A percentile compares a stretch with the other conserved stretches of the same genome.
Conservation (phyloP, 2,329 filamentous ascomycete genomes). For the Escovopsis sp. region DNA sequence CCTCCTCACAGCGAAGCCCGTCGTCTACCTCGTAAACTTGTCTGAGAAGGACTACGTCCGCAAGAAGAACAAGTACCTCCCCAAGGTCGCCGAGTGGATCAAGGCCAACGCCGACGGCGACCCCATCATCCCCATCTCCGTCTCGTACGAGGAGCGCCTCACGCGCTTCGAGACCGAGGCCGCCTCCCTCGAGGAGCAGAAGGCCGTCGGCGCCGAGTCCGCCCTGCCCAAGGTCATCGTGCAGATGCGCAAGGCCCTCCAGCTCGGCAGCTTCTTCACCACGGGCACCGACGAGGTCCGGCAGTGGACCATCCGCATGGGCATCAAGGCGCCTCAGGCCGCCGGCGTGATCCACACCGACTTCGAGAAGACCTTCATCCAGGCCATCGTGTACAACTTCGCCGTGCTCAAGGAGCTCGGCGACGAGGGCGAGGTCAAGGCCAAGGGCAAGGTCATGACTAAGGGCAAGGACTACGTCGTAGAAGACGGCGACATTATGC, state of each 20-base stretch:
- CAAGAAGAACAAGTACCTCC: slow-evolving; percentile 98
- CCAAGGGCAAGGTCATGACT: slow-evolving; percentile 92
- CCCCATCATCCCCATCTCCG: slow-evolving; percentile 84
- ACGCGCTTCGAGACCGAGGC: slow-evolving; percentile 65
- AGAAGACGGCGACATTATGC: slow-evolving; percentile 65
- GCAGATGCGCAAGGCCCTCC: slow-evolving; percentile 83
- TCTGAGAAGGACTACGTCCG: slow-evolving; percentile 94
- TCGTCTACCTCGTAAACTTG: slow-evolving; percentile 92
- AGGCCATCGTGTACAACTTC: slow-evolving; percentile 90
- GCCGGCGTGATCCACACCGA: slow-evolving; percentile 97
- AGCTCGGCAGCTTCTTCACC: slow-evolving; percentile 94
- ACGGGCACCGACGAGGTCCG: slow-evolving; percentile 89
- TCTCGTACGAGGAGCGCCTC: slow-evolving; percentile 84
- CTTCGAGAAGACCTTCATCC: slow-evolving; percentile 99
- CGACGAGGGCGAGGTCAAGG: slow-evolving; percentile 76
- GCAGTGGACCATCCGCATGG: slow-evolving; percentile 94
- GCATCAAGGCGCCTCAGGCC: slow-evolving; percentile 93
- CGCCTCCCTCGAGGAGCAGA: slow-evolving; percentile 71
- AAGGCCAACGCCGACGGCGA: slow-evolving; percentile 80
- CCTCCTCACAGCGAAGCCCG: slow-evolving; percentile 89
- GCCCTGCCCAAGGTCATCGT: slow-evolving; percentile 81
- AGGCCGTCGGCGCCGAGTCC: slow-evolving; percentile 74
- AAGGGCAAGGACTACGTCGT: slow-evolving; percentile 97
- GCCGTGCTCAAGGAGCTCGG: slow-evolving; percentile 66
- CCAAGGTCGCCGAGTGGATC: slow-evolving; percentile 89